These are phyloP conservation scores for Rhodotorula sp. DNA, from an alignment of 1,284 basidiomycete species.

Conservation along the genomic window DNA sequence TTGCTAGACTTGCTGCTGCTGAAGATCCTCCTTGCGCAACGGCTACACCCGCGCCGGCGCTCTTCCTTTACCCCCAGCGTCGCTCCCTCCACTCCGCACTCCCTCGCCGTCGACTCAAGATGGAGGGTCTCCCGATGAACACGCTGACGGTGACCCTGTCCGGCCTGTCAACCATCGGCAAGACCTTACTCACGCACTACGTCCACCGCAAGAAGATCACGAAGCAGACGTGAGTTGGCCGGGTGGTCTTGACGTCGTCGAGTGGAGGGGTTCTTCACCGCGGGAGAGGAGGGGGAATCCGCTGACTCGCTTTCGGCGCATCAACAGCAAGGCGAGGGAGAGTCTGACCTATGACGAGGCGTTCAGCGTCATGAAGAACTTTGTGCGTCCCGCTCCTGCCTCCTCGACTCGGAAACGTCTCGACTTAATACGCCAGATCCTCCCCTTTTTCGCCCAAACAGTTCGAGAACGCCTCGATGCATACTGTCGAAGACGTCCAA, in stretches of 20 bases:
- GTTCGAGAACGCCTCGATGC: conserved; percentile 50
- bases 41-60: not conserved
- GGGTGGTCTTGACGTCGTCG: no score
- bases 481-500: conserved; percentile 82
- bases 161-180: conserved; percentile 14
- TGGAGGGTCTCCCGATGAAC: conserved; percentile 35
- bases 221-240: conserved; percentile 17
- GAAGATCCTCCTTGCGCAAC: not conserved
- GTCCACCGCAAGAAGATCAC: conserved; percentile 23
- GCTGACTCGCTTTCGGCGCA: conserved; percentile 6
- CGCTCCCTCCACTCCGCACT: not conserved
- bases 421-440: conserved; percentile 7
- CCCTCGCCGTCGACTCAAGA: not conserved
- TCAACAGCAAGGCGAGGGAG: conserved; percentile 58
- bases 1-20: not conserved
- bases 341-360: conserved; percentile 77
- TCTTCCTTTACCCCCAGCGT: not conserved
- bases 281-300: no score
- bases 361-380: conserved; percentile 36
- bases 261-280: no score
- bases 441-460: conserved; percentile 1
- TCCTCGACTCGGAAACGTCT: conserved; percentile 51
- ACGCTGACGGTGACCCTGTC: conserved; percentile 24
- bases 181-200: conserved; percentile 28
- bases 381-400: conserved; percentile 11